phyloP scores from a whole-genome alignment of 2,329 filamentous ascomycete genomes.

The Torrubiellomyces zombiae region DNA sequence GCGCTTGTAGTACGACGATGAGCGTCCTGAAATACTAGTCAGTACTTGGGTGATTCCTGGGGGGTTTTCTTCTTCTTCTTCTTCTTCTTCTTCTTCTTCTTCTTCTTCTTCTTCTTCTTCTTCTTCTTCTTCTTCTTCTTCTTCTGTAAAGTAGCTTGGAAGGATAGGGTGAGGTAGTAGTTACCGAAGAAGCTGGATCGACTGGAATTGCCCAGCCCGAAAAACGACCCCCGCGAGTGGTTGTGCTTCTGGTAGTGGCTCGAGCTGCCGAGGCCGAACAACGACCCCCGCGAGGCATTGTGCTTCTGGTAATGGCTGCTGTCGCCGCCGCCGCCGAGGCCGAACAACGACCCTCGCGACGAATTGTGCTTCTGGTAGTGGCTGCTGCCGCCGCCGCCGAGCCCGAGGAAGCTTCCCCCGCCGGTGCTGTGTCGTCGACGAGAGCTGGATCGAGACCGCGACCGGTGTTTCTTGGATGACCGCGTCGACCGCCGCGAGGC shows the following conservation, averaged over 20 bases:
- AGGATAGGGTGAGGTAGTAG: no score
- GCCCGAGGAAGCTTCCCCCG: constrained; percentile 15
- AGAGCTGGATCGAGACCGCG: constrained; percentile 21
- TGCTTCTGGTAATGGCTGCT: constrained; percentile 20
- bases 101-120: no score
- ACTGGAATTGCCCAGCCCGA: constrained; percentile 26
- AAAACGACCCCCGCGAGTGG: constrained; percentile 27
- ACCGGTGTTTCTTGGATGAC: constrained; percentile 17
- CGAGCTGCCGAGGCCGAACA: constrained; percentile 13
- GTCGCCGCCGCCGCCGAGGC: constrained; percentile 23
- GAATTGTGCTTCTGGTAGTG: constrained; percentile 22
- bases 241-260: constrained; percentile 22
- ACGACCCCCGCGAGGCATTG: constrained; percentile 21
- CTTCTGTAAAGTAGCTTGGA: no score
- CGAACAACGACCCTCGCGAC: constrained; percentile 29
- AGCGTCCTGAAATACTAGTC: constrained; percentile 17
- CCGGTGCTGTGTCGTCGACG: constrained; percentile 18
- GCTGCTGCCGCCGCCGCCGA: no score
- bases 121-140: no score
- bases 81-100: no score
- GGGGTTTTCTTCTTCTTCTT: no score
- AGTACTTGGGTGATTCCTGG: no score
- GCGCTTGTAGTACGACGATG: constrained; percentile 58
- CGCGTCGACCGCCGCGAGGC: constrained; percentile 12
- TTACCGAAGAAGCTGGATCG: constrained; percentile 31